Evolutionary conservation across 2,329 filamentous ascomycete genomes (phyloP), one percentile per base, ranked within the genome.

Genomic region (Diaporthe amygdali): DNA sequence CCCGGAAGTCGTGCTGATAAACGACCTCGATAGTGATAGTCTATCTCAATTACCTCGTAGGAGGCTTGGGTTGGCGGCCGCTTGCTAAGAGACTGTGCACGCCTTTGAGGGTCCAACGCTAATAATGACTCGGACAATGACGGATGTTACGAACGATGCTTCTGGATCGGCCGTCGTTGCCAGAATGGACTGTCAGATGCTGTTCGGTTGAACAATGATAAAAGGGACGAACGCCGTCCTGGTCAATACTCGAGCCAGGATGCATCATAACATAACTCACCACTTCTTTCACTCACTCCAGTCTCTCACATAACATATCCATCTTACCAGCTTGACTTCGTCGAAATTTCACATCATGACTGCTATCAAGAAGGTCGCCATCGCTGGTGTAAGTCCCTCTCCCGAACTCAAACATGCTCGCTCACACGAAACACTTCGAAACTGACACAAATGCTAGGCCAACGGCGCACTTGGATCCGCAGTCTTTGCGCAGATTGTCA

Each of bases 281-380:
- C 25, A 12, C 51, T 10, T 54, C 41, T 47, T 30, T 47, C 12
- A 34, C 20, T 22, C 25, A 22, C 20, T 22, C 25, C 15, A 10
- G 9, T 15, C 27, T 30, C 39, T 22, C 1, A 47, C 20, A 63
- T 20, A 30, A 0, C n/a, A n/a, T n/a, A 51, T 5, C 25, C 25
- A 17, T 22, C 6, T 14, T 54, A 54, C 22, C 30, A 63, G 20
- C 39, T 46, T 46, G 37, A 46, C 3, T 30, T 9, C 12, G 17
- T 15, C 32, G 17, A 14, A 34, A 7, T 7, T 20, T 15, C 41
- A 47, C 12, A 47, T 63, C 41, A 63, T 63, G 59, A 47, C 71
- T 46, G 30, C 76, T 41, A 76, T 82, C 73, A 83, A 82, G 74
- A 84, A 82, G 74, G 77, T 85, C 51, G 79, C 78, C 12, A 61